phyloP scores from a whole-genome alignment of 179 eudicot genomes.

The Amaranthus tricolor region DNA sequence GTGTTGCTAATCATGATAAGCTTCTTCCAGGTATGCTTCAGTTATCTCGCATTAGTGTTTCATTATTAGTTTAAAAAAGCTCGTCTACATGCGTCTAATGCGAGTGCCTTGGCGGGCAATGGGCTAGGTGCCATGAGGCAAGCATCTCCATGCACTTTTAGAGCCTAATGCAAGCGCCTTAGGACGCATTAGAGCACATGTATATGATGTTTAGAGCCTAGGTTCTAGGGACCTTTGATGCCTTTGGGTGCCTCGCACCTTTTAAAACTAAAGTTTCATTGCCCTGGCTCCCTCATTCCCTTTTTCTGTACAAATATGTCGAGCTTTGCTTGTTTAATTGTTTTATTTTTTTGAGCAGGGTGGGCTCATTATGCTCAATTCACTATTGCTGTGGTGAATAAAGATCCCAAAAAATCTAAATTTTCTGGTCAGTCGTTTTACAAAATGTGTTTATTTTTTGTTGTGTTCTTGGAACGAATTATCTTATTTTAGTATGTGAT shows the following conservation, averaged over 20 bases:
- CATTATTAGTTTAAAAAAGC: too few species aligned
- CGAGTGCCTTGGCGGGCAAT: too few species aligned
- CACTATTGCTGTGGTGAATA: constrained; percentile 89
- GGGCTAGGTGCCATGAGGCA: too few species aligned
- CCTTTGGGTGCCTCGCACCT: too few species aligned
- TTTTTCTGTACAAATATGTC: background rate
- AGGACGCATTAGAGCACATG: too few species aligned
- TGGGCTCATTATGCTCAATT: constrained; percentile 99
- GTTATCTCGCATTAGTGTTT: background rate
- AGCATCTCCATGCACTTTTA: too few species aligned
- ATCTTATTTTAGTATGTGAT: constrained; percentile 14
- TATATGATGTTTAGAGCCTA: too few species aligned
- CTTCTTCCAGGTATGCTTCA: constrained; percentile 81
- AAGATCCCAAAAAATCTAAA: constrained; percentile 84
- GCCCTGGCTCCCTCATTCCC: background rate
- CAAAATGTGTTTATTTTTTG: background rate
- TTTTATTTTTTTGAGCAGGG: constrained; percentile 37
- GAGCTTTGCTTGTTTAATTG: background rate
- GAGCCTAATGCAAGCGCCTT: too few species aligned
- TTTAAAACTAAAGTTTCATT: background rate
- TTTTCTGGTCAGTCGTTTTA: constrained; percentile 61
- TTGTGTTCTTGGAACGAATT: background rate
- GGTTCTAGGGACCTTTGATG: too few species aligned
- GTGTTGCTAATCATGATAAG: constrained; percentile 94
- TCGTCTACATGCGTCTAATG: too few species aligned